Percentiles rank a stretch among this genome's conserved stretches.
These are phyloP conservation scores for Talaromyces sp. DNA, from an alignment of 2,329 filamentous ascomycete species.

Conservation along the genomic window DNA sequence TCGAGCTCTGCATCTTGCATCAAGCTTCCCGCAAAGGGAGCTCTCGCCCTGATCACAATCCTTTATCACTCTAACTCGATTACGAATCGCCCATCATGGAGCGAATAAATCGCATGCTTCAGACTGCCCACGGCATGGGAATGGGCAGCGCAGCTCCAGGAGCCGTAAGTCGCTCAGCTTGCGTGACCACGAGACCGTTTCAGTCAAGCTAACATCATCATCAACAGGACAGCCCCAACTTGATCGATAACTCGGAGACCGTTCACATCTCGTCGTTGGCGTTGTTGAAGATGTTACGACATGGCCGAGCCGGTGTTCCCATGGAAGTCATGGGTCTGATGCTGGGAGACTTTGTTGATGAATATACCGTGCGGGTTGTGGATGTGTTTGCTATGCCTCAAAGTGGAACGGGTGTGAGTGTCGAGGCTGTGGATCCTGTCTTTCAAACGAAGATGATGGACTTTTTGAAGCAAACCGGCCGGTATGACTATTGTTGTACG, in stretches of 20 bases:
- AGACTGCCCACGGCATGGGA: slow-evolving; percentile 63
- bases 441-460: slow-evolving; percentile 99
- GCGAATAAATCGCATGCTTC: slow-evolving; percentile 83
- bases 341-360: slow-evolving; percentile 97
- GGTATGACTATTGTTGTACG: slow-evolving; percentile 51
- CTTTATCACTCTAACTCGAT: background rate
- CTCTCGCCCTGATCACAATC: slow-evolving; percentile 22
- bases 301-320: slow-evolving; percentile 93
- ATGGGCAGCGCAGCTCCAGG: slow-evolving; percentile 38
- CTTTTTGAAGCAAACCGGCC: slow-evolving; percentile 94
- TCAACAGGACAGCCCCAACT: slow-evolving; percentile 74
- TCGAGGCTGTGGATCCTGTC: slow-evolving; percentile 96
- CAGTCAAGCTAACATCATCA: background rate
- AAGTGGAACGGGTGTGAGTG: slow-evolving; percentile 94
- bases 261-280: slow-evolving; percentile 98
- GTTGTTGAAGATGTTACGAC: slow-evolving; percentile 96
- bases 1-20: slow-evolving; percentile 14
- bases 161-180: slow-evolving; percentile 34
- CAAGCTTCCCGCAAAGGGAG: slow-evolving; percentile 16
- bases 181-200: slow-evolving; percentile 6
- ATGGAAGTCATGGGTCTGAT: slow-evolving; percentile 99
- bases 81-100: slow-evolving; percentile 62
- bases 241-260: slow-evolving; percentile 98
- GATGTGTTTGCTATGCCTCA: slow-evolving; percentile 99
- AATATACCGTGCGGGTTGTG: slow-evolving; percentile 96